These are phyloP conservation scores for Schizophyllum amplum DNA, from an alignment of 1,284 basidiomycete genomes.

Conservation along the genomic window DNA sequence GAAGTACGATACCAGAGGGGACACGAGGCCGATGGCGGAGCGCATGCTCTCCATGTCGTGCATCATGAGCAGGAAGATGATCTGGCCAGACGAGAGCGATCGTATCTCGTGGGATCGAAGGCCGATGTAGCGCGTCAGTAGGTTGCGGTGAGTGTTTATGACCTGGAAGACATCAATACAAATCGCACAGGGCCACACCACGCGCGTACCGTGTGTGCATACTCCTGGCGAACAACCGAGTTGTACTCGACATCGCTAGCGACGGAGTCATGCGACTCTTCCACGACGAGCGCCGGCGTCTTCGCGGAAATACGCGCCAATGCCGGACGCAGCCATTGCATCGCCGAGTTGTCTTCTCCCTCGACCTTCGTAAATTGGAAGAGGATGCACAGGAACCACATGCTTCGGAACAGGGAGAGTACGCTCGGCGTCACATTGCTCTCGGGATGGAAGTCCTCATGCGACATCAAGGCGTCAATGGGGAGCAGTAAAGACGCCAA, in stretches of 20 bases:
- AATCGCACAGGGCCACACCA: too few relatives aligned
- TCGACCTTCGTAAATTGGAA: conserved; percentile 62
- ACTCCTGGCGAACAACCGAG: conserved; percentile 86
- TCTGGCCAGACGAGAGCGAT: conserved; percentile 73
- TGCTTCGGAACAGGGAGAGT: conserved; percentile 83
- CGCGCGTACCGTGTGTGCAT: conserved; percentile 70
- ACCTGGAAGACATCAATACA: conserved; percentile 38
- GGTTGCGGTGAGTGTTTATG: conserved; percentile 56
- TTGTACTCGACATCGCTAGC: conserved; percentile 92
- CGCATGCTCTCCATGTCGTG: conserved; percentile 89
- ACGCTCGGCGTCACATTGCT: conserved; percentile 50
- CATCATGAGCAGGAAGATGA: conserved; percentile 84
- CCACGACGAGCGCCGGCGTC: conserved; percentile 81
- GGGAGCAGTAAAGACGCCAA: conserved; percentile 82
- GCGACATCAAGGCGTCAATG: conserved; percentile 83
- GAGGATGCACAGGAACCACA: conserved; percentile 91
- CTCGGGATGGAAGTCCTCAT: conserved; percentile 66
- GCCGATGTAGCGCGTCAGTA: conserved; percentile 63
- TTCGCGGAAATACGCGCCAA: conserved; percentile 80
- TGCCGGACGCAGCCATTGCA: conserved; percentile 71
- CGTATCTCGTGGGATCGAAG: conserved; percentile 68
- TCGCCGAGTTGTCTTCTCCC: conserved; percentile 47
- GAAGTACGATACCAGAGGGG: conserved; percentile 85
- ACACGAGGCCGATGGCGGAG: conserved; percentile 72
- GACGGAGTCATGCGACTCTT: conserved; percentile 78